Evolutionary conservation across 805 yeast species (phyloP).

Genomic region (Pichia nanzhaoensis): DNA sequence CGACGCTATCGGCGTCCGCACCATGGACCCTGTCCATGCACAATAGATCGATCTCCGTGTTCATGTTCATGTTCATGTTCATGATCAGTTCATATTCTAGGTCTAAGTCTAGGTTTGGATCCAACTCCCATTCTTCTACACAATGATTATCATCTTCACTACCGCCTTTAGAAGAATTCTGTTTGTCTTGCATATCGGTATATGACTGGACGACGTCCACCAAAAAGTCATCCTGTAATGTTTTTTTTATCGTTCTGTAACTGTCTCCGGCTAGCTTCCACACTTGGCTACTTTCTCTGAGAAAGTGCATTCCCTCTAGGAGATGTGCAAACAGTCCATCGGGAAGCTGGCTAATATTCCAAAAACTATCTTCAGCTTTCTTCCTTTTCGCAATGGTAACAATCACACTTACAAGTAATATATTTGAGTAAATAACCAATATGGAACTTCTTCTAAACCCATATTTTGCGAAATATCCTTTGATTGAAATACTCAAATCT

Average conservation of each 20-base stretch:
- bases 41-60: constrained; percentile 11
- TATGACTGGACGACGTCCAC: too few relatives aligned
- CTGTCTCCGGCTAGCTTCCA: constrained; percentile 45
- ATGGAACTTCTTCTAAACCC: constrained; percentile 39
- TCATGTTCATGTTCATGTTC: background rate
- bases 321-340: constrained; percentile 22
- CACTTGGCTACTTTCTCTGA: constrained; percentile 37
- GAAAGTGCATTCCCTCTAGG: constrained; percentile 35
- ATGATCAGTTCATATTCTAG: background rate
- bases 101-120: background rate
- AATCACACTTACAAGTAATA: constrained; percentile 24
- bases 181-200: too few relatives aligned
- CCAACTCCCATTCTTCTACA: too few relatives aligned
- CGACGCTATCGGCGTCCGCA: too few relatives aligned
- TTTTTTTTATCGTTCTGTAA: constrained; percentile 33
- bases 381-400: constrained; percentile 1
- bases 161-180: too few relatives aligned
- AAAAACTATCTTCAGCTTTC: background rate
- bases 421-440: constrained; percentile 41
- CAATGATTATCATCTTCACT: too few relatives aligned
- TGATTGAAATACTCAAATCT: constrained; percentile 35
- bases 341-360: constrained; percentile 13
- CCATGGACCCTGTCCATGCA: too few relatives aligned
- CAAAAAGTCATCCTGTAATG: constrained; percentile 20
- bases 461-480: constrained; percentile 33